Percentiles rank a stretch among this genome's conserved stretches.
These are phyloP conservation scores for Uronychia setigera DNA, from an alignment of 73 alveolate genomes.

Conservation along the genomic window DNA sequence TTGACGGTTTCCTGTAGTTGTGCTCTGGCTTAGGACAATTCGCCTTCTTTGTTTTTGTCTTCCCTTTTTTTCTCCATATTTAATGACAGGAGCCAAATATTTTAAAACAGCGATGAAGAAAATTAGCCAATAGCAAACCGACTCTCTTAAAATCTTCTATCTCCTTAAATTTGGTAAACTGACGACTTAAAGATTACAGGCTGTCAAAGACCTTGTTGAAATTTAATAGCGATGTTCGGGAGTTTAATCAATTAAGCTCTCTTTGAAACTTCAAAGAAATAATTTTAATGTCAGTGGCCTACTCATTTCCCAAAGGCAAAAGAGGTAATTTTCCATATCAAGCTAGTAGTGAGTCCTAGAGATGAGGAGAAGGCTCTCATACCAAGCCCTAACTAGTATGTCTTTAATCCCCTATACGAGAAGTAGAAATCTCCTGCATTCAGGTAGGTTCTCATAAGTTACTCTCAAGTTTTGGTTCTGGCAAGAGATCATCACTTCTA, in stretches of 20 bases:
- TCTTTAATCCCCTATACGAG: background rate
- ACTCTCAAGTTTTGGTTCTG: background rate
- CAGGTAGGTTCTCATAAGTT: background rate
- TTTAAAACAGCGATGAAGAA: background rate
- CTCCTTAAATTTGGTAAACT: background rate
- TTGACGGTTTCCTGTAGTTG: background rate
- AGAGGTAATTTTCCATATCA: background rate
- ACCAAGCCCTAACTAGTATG: background rate
- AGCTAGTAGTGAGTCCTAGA: background rate
- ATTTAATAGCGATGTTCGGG: too few relatives aligned
- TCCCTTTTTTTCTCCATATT: background rate
- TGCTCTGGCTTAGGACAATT: too few relatives aligned
- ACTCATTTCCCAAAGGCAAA: background rate
- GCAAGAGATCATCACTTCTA: background rate
- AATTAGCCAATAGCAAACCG: background rate
- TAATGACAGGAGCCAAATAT: background rate
- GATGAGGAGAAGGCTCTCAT: background rate
- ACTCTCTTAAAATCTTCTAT: too few relatives aligned
- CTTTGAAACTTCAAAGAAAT: background rate
- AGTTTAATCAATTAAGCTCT: too few relatives aligned
- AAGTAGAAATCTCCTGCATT: background rate
- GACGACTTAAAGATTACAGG: background rate
- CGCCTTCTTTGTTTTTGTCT: background rate
- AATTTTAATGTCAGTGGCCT: constrained; percentile 1
- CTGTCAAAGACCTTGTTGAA: background rate